Base-by-base conservation (phyloP, 768 basidiomycete species). In the Glaciozyma antarctica region DNA sequence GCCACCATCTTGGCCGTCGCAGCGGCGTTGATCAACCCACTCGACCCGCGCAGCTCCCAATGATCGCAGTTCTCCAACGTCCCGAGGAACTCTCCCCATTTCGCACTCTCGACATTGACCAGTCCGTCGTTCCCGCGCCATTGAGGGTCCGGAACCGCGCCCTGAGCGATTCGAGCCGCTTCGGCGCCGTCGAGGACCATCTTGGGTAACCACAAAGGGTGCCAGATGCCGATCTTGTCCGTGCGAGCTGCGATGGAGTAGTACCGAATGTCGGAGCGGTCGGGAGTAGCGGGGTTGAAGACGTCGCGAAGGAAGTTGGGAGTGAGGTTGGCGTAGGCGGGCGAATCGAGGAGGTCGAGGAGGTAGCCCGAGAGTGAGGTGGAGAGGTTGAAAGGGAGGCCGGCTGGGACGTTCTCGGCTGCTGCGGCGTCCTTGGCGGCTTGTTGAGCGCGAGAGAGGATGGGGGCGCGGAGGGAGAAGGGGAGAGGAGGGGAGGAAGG, bases 131-230 rank as follows among this genome's bases (percentile, higher is more conserved):
- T 93, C 0, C 91, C 93, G 83, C 85, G 85, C 70, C 70, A 71
- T n/a, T 75, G 72, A 24, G 73, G 72, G 43, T 76, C 73, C 0
- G 65, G 60, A 30, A 24, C 19, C 30, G 53, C n/a, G 4, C 65
- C 65, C 28, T 62, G 41, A 21, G 78, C 77, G 62, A 66, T 80
- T 76, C 74, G 84, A 77, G 72, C 83, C 80, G 83, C 82, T 72
- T 92, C 91, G 26, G 84, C 82, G 1, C 88, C 87, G 73, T 99
- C 94, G 45, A 97, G 79, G 38, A 99, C 86, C 78, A 93, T 82
- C 78, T 98, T 95, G 0, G 94, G 90, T 45, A 97, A 81, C 91
- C 94, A 99, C 60, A 99, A 84, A 0, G 95, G 95, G 75, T 98
- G 95, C 86, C 87, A 90, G 41, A 93, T 81, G 51, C 70, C 61